A percentile compares a stretch with the other conserved stretches of the same genome.
Conservation (phyloP, 1,139 yeast species). For the Suhomyces ambrosiae region DNA sequence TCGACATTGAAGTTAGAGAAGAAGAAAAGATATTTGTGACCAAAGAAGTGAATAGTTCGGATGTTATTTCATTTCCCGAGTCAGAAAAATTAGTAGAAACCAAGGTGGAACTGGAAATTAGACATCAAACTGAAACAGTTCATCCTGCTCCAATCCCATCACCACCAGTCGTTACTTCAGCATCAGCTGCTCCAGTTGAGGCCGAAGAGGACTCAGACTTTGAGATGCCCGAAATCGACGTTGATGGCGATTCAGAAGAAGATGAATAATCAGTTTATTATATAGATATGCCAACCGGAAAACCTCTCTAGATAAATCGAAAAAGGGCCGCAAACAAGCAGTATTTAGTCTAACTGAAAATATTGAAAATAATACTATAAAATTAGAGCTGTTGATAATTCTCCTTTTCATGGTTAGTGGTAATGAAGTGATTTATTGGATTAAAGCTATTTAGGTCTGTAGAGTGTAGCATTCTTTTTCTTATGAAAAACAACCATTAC, state of each 20-base stretch:
- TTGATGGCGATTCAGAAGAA: constrained; percentile 36
- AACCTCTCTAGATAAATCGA: too few species aligned
- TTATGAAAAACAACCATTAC: too few species aligned
- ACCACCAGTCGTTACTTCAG: constrained; percentile 1
- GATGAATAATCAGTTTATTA: constrained; percentile 15
- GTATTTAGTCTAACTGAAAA: too few species aligned
- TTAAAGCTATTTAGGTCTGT: too few species aligned
- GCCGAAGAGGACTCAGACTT: constrained; percentile 51
- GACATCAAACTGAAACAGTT: too few species aligned
- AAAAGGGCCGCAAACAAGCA: too few species aligned
- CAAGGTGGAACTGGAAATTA: not conserved
- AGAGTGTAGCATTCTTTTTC: too few species aligned
- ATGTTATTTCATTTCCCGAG: constrained; percentile 14
- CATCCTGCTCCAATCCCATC: constrained; percentile 1
- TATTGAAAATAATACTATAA: too few species aligned
- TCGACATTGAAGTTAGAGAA: constrained; percentile 16
- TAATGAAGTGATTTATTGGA: too few species aligned
- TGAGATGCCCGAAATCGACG: constrained; percentile 58
- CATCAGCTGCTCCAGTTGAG: not conserved
- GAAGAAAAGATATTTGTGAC: constrained; percentile 9
- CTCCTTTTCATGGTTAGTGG: too few species aligned
- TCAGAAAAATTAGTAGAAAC: not conserved
- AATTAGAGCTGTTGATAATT: too few species aligned
- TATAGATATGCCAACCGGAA: too few species aligned
- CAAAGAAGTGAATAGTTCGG: constrained; percentile 9